These are phyloP conservation scores for Neodidymelliopsis sp. DNA, from an alignment of 2,329 filamentous ascomycete species.

Conservation along the genomic window DNA sequence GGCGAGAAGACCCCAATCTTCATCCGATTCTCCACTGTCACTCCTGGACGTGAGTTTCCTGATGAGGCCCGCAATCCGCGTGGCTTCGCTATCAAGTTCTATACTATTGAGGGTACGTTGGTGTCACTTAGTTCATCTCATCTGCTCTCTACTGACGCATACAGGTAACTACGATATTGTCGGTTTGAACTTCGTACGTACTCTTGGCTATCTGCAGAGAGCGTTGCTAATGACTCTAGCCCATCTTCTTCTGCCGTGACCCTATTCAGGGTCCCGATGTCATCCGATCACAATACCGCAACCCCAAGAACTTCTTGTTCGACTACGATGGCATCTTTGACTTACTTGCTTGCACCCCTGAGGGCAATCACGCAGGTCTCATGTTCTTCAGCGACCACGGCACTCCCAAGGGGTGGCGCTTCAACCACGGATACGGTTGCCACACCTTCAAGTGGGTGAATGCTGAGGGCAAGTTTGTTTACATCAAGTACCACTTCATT, in stretches of 20 bases:
- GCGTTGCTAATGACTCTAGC: constrained; percentile 28
- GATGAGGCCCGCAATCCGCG: constrained; percentile 57
- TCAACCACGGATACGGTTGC: constrained; percentile 53
- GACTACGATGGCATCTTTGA: constrained; percentile 60
- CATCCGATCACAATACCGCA: constrained; percentile 57
- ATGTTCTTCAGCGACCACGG: constrained; percentile 62
- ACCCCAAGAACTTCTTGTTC: constrained; percentile 58
- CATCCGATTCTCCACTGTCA: constrained; percentile 56
- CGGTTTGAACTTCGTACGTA: constrained; percentile 53
- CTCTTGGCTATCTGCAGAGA: background rate
- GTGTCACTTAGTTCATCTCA: too few relatives aligned
- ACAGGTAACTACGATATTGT: constrained; percentile 61
- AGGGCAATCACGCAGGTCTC: constrained; percentile 57
- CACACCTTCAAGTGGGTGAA: constrained; percentile 60
- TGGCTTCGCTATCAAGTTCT: constrained; percentile 60
- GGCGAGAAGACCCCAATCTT: constrained; percentile 56
- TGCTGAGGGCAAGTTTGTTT: constrained; percentile 57
- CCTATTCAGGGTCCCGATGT: constrained; percentile 58
- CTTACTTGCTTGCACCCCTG: constrained; percentile 58
- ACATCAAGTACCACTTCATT: constrained; percentile 61
- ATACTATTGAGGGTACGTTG: constrained; percentile 59
- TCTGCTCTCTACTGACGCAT: too few relatives aligned
- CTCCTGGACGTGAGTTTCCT: constrained; percentile 53
- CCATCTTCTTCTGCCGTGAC: constrained; percentile 60
- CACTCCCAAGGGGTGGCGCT: constrained; percentile 57